phyloP scores from a whole-genome alignment of 2,329 filamentous ascomycete genomes.

The Penicillium oxalicum region DNA sequence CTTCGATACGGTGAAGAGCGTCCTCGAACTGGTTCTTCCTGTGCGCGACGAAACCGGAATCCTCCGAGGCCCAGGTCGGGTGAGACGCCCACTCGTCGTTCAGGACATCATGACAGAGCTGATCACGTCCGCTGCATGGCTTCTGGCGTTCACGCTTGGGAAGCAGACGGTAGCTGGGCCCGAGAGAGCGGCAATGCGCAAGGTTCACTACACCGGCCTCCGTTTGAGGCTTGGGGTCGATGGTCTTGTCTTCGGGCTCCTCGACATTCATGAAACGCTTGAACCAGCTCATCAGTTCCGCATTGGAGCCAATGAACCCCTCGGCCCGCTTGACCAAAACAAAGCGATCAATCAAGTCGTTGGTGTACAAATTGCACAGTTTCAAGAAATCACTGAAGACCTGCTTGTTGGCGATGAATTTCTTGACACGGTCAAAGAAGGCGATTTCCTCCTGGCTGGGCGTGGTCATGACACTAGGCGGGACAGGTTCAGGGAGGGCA shows the following conservation, averaged over 20 bases:
- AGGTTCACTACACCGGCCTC: conserved; percentile 77
- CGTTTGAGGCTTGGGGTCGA: conserved; percentile 70
- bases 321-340: conserved; percentile 76
- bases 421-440: conserved; percentile 96
- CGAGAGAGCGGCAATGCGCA: conserved; percentile 91
- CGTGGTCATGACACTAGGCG: conserved; percentile 65
- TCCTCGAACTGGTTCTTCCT: conserved; percentile 95
- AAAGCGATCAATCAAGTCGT: conserved; percentile 82
- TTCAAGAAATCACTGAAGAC: conserved; percentile 95
- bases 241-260: conserved; percentile 67
- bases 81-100: conserved; percentile 99
- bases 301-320: conserved; percentile 79
- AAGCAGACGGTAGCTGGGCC: conserved; percentile 87
- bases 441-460: conserved; percentile 78
- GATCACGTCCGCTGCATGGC: conserved; percentile 87
- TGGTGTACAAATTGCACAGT: conserved; percentile 89
- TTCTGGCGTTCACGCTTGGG: conserved; percentile 88
- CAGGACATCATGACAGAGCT: conserved; percentile 85
- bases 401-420: conserved; percentile 86
- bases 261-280: conserved; percentile 71
- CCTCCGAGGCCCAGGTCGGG: conserved; percentile 97
- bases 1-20: conserved; percentile 89
- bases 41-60: conserved; percentile 95
- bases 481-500: conserved; percentile 77
- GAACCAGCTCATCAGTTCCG: conserved; percentile 84